Percentiles rank a stretch among this genome's conserved stretches.
Conservation (phyloP, 108 stramenopile species). For the Fragilaria radians region DNA sequence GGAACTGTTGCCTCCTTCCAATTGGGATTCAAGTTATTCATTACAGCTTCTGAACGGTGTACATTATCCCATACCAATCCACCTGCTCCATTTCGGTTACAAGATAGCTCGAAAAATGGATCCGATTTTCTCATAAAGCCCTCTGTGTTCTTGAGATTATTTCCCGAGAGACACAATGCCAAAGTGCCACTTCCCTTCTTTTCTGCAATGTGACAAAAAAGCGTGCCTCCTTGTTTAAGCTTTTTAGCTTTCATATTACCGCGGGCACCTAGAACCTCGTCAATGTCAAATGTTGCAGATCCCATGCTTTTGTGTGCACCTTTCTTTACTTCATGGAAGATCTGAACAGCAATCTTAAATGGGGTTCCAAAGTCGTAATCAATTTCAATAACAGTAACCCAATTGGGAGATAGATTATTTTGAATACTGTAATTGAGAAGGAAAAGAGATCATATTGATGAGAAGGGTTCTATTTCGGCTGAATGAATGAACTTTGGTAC, state of each 20-base stretch:
- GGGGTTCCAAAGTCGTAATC: conserved; percentile 61
- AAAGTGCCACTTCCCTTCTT: conserved; percentile 27
- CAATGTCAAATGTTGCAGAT: conserved; percentile 61
- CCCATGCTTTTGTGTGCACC: conserved; percentile 39
- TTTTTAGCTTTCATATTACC: conserved; percentile 70
- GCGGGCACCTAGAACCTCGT: conserved; percentile 57
- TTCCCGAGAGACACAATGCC: conserved; percentile 37
- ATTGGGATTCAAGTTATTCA: conserved; percentile 44
- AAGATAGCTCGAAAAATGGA: conserved; percentile 64
- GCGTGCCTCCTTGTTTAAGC: conserved; percentile 42
- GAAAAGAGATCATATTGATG: neutral
- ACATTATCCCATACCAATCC: conserved; percentile 47
- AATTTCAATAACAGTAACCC: conserved; percentile 43
- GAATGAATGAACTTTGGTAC: neutral
- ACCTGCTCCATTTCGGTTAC: conserved; percentile 41
- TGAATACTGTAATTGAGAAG: conserved; percentile 31
- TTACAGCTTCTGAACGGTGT: conserved; percentile 26
- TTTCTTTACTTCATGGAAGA: conserved; percentile 46
- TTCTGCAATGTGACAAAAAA: conserved; percentile 18
- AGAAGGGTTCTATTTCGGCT: neutral
- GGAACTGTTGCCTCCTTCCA: conserved; percentile 34
- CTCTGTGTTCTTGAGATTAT: conserved; percentile 74
- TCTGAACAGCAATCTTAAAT: conserved; percentile 31
- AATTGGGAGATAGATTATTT: conserved; percentile 52
- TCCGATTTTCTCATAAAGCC: conserved; percentile 70